Percentiles rank a stretch among this genome's conserved stretches.
phyloP scores from a whole-genome alignment of 2,329 filamentous ascomycete genomes.

The Pezizomycotina sp. region DNA sequence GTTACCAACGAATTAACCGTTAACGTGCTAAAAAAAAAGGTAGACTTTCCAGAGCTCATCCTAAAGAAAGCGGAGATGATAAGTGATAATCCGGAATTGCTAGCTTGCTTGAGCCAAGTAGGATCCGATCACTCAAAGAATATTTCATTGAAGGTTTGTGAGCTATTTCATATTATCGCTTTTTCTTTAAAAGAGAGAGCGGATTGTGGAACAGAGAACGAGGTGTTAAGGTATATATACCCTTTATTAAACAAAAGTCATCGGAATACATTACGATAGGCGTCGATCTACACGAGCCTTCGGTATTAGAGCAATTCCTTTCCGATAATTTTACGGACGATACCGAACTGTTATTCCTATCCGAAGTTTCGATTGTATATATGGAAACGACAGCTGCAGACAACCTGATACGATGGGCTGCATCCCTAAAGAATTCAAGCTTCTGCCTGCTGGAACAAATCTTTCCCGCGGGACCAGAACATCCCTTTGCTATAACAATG shows the following conservation, averaged over 20 bases:
- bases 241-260: too few relatives aligned
- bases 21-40: conserved; percentile 56
- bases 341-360: conserved; percentile 55
- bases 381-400: conserved; percentile 30
- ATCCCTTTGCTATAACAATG: conserved; percentile 82
- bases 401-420: conserved; percentile 59
- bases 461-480: conserved; percentile 56
- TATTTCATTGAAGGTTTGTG: too few relatives aligned
- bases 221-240: too few relatives aligned
- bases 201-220: too few relatives aligned
- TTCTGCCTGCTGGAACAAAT: conserved; percentile 82
- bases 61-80: too few relatives aligned
- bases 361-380: conserved; percentile 64
- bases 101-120: too few relatives aligned
- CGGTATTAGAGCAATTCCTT: too few relatives aligned
- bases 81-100: too few relatives aligned
- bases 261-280: conserved; percentile 62
- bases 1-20: too few relatives aligned
- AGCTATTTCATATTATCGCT: too few relatives aligned
- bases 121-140: too few relatives aligned
- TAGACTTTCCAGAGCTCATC: conserved; percentile 73
- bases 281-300: conserved; percentile 61
- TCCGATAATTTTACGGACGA: conserved; percentile 45
- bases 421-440: background rate
- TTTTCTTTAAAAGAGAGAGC: too few relatives aligned